Evolutionary conservation across 1,284 basidiomycete genomes (phyloP), one percentile per base, ranked within the genome.

Genomic region (Moesziomyces aphidis): DNA sequence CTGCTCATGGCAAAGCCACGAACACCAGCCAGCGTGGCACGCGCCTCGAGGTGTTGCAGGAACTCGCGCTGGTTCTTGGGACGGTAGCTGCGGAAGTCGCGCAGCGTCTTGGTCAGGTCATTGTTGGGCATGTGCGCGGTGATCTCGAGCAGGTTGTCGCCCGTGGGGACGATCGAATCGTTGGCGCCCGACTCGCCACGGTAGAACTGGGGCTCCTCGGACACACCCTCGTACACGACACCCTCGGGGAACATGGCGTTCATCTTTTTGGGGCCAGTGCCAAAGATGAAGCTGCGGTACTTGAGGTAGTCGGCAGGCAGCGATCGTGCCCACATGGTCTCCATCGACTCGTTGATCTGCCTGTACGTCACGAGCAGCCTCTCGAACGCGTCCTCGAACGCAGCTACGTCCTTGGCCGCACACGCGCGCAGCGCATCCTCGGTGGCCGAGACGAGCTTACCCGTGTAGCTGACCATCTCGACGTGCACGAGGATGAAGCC

Each of bases 181-280:
- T 80, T 81, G 5, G 73, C 77, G 4, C 81, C 81, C 19, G 24
- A 46, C 42, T 83, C 81, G n/a, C 81, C 81, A 9, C 81, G 66
- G 68, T 64, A 83, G 61, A 54, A 67, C 26, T 64, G 65, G 3
- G 77, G 73, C 22, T 72, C 22, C 0, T 79, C 70, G 21, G 45
- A 51, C 0, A 77, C 74, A 0, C 82, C 82, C 23, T 83, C 77
- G 66, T 83, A 84, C 4, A 73, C 50, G 22, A 83, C 82, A 2
- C 82, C 82, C 1, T 78, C 48, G 4, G 82, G 82, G 74, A 84
- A 84, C 79, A 82, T 81, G 26, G 72, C 67, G 28, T 82, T 83
- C 55, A 64, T 64, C 57, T 81, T 76, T 53, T 78, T 75, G 9
- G 81, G 81, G 13, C 73, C 81, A 2, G 76, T 78, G 19, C 82